phyloP scores from a whole-genome alignment of 495 filamentous ascomycete species.

The Penicilliopsis zonata region DNA sequence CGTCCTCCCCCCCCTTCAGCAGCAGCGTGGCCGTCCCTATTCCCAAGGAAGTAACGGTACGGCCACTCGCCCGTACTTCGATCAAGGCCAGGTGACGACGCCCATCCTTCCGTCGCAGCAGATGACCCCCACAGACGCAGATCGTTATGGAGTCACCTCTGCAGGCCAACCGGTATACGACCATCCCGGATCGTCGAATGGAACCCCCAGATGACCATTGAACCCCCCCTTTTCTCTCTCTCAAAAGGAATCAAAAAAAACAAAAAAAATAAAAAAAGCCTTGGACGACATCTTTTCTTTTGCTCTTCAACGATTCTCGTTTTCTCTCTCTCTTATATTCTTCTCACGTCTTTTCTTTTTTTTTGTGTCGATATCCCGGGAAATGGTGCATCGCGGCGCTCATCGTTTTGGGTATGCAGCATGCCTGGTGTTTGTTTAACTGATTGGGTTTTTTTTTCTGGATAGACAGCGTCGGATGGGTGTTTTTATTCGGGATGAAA shows the following conservation, averaged over 20 bases:
- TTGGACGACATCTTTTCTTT: too few relatives aligned
- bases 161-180: conserved; percentile 17
- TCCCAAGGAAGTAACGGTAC: conserved; percentile 20
- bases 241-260: neutral
- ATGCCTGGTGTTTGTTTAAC: conserved; percentile 2
- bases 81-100: conserved; percentile 25
- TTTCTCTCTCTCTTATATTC: conserved; percentile 2
- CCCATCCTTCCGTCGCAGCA: conserved; percentile 29
- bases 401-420: conserved; percentile 1
- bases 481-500: conserved; percentile 14
- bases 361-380: conserved; percentile 2
- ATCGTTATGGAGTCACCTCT: conserved; percentile 21
- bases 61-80: conserved; percentile 20
- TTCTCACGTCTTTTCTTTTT: neutral
- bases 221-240: conserved; percentile 3
- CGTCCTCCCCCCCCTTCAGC: conserved; percentile 29
- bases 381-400: neutral
- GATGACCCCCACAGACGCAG: conserved; percentile 18
- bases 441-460: conserved; percentile 6
- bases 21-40: conserved; percentile 24
- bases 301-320: conserved; percentile 4
- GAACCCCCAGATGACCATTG: conserved; percentile 20
- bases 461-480: conserved; percentile 16
- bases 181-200: conserved; percentile 20
- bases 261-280: neutral